Conservation (phyloP, 2,329 filamentous ascomycete species). For the Epichloe sibirici region DNA sequence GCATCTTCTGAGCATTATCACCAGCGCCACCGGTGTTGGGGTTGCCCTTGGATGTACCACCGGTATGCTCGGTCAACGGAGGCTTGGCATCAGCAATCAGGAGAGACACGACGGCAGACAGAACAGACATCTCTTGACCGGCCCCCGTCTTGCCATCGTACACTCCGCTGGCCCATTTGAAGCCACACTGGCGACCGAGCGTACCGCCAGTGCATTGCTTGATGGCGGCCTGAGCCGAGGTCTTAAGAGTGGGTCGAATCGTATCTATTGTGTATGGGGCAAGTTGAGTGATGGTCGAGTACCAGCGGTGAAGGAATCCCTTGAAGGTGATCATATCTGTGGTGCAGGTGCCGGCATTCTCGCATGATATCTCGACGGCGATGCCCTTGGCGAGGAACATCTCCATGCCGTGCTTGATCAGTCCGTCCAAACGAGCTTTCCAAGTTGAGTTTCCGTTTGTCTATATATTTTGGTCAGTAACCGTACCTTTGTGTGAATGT, state of each 20-base stretch:
- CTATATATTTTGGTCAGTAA: slow-evolving; percentile 15
- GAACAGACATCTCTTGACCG: slow-evolving; percentile 47
- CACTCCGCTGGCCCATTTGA: slow-evolving; percentile 37
- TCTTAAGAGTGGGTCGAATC: slow-evolving; percentile 39
- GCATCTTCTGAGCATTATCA: slow-evolving; percentile 20
- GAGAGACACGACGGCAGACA: slow-evolving; percentile 42
- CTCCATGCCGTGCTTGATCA: slow-evolving; percentile 24
- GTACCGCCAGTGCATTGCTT: slow-evolving; percentile 41
- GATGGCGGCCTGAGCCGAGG: slow-evolving; percentile 41
- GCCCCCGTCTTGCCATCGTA: slow-evolving; percentile 45
- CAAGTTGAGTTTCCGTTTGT: slow-evolving; percentile 38
- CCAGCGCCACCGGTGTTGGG: slow-evolving; percentile 28
- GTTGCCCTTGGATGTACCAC: slow-evolving; percentile 38
- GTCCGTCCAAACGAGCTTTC: slow-evolving; percentile 33
- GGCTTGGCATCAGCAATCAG: slow-evolving; percentile 29
- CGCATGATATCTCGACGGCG: slow-evolving; percentile 50
- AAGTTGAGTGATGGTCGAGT: slow-evolving; percentile 39
- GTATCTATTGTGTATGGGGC: slow-evolving; percentile 38
- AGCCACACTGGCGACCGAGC: slow-evolving; percentile 37
- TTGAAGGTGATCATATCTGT: slow-evolving; percentile 54
- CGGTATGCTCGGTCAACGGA: slow-evolving; percentile 33
- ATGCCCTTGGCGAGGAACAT: slow-evolving; percentile 43
- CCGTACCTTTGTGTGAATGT: not conserved
- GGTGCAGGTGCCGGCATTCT: slow-evolving; percentile 41
- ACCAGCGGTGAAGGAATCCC: slow-evolving; percentile 45